Percentiles rank a stretch among this genome's conserved stretches.
phyloP scores from a whole-genome alignment of 2,329 filamentous ascomycete species.

The Beauveria rudraprayagi region DNA sequence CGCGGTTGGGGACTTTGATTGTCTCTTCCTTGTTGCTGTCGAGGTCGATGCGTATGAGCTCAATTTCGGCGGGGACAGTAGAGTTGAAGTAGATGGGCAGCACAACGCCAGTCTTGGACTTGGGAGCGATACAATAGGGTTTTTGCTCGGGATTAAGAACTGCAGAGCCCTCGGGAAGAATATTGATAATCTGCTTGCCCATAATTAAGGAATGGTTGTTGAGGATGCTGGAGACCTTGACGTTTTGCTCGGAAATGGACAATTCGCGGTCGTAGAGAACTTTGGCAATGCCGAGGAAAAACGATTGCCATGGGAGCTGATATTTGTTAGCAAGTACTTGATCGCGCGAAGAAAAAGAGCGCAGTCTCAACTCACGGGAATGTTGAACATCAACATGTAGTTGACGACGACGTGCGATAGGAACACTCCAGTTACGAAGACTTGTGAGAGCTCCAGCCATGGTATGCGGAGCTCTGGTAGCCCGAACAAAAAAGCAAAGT shows the following conservation, averaged over 20 bases:
- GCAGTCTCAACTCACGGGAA: constrained; percentile 49
- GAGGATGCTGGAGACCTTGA: constrained; percentile 79
- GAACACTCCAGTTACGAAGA: constrained; percentile 63
- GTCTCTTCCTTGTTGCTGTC: constrained; percentile 73
- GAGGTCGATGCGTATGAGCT: constrained; percentile 80
- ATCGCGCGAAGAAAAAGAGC: no score
- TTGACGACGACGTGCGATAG: constrained; percentile 64
- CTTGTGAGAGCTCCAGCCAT: constrained; percentile 87
- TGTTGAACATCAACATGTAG: constrained; percentile 86
- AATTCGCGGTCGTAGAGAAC: constrained; percentile 87
- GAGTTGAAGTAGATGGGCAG: constrained; percentile 91
- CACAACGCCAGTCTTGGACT: constrained; percentile 49
- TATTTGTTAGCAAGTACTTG: background rate
- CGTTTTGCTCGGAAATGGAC: constrained; percentile 85
- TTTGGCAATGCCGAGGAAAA: constrained; percentile 65
- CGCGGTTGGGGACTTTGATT: constrained; percentile 64
- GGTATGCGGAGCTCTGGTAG: constrained; percentile 85
- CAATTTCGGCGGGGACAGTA: constrained; percentile 79
- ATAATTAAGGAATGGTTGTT: constrained; percentile 91
- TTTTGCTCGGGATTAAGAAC: constrained; percentile 72
- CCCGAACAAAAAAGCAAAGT: constrained; percentile 79
- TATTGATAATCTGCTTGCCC: constrained; percentile 95
- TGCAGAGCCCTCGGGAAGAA: constrained; percentile 91
- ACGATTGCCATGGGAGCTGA: constrained; percentile 66
- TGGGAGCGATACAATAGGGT: constrained; percentile 72